Evolutionary conservation across 352 stramenopile species (phyloP).

Genomic region (Phytophthora hybrid): DNA sequence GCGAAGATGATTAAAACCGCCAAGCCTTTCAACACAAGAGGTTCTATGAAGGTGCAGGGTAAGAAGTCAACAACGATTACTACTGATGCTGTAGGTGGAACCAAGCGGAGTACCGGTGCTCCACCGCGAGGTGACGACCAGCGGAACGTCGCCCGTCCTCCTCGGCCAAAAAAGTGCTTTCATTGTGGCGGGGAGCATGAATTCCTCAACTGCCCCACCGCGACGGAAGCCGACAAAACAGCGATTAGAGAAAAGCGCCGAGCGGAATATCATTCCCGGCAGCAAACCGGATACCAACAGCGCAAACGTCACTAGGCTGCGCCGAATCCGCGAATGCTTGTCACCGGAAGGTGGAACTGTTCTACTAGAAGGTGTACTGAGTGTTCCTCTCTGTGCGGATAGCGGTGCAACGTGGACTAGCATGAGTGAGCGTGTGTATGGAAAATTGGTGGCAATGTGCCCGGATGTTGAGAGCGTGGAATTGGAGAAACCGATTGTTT

Average conservation of each 20-base stretch:
- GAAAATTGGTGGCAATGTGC: slow-evolving; percentile 1
- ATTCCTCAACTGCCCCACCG: slow-evolving; percentile 12
- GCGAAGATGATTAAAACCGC: too few species aligned
- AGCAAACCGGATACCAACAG: slow-evolving; percentile 3
- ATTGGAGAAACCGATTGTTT: slow-evolving; percentile 13
- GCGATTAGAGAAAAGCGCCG: slow-evolving; percentile 12
- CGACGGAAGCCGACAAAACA: not conserved
- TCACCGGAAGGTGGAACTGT: too few species aligned
- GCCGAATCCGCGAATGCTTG: not conserved
- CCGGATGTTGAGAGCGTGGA: not conserved
- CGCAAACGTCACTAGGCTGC: slow-evolving; percentile 2
- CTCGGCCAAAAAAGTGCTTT: slow-evolving; percentile 12
- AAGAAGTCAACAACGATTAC: not conserved
- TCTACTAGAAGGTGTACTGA: too few species aligned
- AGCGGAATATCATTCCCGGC: slow-evolving; percentile 3
- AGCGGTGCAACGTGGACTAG: not conserved
- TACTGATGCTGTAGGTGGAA: slow-evolving; percentile 6
- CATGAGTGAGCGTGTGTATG: slow-evolving; percentile 13
- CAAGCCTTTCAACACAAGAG: too few species aligned
- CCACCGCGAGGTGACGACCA: not conserved
- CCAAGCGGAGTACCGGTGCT: too few species aligned
- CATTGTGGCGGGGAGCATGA: slow-evolving; percentile 14
- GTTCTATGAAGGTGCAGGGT: too few species aligned
- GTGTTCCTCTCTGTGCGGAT: too few species aligned
- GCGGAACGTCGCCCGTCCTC: not conserved